phyloP scores from a whole-genome alignment of 164 flowering plant genomes.

The Macadamia tetraphylla region DNA sequence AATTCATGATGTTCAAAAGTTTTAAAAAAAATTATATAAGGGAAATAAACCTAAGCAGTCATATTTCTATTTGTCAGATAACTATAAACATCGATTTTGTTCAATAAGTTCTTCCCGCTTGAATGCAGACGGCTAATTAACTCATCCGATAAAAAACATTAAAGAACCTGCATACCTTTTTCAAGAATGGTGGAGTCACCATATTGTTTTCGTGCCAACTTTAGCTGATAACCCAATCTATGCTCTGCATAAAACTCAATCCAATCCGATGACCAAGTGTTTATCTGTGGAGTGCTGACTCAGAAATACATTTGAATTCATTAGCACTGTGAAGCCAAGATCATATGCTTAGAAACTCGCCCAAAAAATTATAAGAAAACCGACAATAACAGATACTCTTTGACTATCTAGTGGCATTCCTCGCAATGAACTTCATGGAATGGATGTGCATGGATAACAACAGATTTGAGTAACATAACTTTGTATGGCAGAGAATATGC shows the following conservation, averaged over 20 bases:
- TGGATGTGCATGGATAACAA: neutral
- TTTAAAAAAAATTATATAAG: too few relatives aligned
- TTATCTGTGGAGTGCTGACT: constrained; percentile 88
- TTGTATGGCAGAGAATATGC: neutral
- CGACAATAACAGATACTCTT: neutral
- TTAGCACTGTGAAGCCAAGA: neutral
- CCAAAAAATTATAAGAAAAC: neutral
- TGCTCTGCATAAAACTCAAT: constrained; percentile 76
- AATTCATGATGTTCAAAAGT: too few relatives aligned
- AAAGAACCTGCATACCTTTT: constrained; percentile 48
- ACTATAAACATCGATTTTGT: too few relatives aligned
- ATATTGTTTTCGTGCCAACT: constrained; percentile 64
- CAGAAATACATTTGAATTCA: constrained; percentile 1
- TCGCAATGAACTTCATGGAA: neutral
- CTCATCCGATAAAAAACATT: neutral
- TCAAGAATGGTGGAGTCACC: constrained; percentile 76
- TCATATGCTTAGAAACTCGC: neutral
- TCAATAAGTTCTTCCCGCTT: neutral
- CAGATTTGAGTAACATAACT: neutral
- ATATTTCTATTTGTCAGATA: too few relatives aligned
- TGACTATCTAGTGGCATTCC: neutral
- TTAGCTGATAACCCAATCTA: constrained; percentile 85
- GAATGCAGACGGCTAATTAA: neutral
- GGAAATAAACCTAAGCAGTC: too few relatives aligned
- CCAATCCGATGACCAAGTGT: constrained; percentile 91